phyloP scores from a whole-genome alignment of 2,329 filamentous ascomycete genomes.

The Lecanoromycetidae sp. region DNA sequence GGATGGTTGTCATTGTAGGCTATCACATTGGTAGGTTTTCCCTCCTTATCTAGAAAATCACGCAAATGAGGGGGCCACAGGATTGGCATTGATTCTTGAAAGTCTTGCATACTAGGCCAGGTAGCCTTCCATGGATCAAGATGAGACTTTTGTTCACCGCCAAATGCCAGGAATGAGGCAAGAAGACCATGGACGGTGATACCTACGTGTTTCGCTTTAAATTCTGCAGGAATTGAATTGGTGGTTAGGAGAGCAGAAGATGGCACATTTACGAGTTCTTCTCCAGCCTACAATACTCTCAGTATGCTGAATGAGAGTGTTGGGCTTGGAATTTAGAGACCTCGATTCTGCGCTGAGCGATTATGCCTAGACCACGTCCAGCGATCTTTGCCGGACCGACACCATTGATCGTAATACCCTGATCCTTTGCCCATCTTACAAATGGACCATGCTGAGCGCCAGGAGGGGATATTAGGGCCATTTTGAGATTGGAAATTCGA shows the following conservation, averaged over 20 bases:
- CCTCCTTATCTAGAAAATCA: not conserved
- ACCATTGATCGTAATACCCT: conserved; percentile 55
- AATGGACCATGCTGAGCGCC: conserved; percentile 33
- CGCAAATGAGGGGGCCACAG: conserved; percentile 37
- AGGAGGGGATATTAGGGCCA: not conserved
- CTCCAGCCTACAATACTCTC: conserved; percentile 36
- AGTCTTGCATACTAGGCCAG: conserved; percentile 52
- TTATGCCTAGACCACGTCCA: conserved; percentile 64
- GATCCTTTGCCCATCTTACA: conserved; percentile 52
- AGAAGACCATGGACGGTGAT: conserved; percentile 59
- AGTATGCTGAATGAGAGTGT: not conserved
- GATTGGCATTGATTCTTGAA: conserved; percentile 46
- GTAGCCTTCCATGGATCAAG: conserved; percentile 52
- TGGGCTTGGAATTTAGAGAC: conserved; percentile 31
- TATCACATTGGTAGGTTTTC: not conserved
- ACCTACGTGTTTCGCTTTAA: conserved; percentile 41
- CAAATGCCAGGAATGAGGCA: conserved; percentile 52
- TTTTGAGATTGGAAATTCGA: not conserved
- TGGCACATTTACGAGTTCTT: conserved; percentile 55
- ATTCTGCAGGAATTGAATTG: conserved; percentile 44
- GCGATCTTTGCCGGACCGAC: conserved; percentile 56
- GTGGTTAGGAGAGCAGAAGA: conserved; percentile 51
- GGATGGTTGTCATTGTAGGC: not conserved
- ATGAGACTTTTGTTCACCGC: conserved; percentile 31
- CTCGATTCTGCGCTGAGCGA: conserved; percentile 55